Evolutionary conservation across 192 early-diverging fungal genomes (phyloP).

Genomic region (Backusella liffmaniae): DNA sequence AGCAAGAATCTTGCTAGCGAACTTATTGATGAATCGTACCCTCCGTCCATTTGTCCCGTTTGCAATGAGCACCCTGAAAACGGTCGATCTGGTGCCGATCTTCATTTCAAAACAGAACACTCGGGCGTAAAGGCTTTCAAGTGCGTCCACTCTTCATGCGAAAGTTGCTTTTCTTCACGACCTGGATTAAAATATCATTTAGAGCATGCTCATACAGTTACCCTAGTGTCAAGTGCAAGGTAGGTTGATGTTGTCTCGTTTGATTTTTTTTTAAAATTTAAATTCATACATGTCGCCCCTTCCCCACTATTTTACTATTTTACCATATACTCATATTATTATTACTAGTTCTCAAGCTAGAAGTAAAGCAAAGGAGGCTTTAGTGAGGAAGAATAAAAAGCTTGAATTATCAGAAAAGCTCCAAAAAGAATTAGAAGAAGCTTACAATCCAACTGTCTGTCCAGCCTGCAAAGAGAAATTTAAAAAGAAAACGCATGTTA

Average conservation of each 20-base stretch:
- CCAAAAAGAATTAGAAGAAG: constrained; percentile 12
- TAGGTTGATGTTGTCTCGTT: neutral
- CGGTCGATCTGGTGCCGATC: constrained; percentile 10
- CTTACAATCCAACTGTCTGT: constrained; percentile 24
- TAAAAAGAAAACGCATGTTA: constrained; percentile 31
- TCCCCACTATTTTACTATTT: neutral
- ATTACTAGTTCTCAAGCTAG: neutral
- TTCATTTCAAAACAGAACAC: constrained; percentile 14
- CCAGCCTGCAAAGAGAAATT: constrained; percentile 27
- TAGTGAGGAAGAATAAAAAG: neutral
- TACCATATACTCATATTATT: neutral
- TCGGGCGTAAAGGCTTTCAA: constrained; percentile 12
- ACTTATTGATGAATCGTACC: constrained; percentile 22
- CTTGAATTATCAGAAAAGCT: neutral
- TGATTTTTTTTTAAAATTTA: too few species aligned
- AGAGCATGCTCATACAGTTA: constrained; percentile 22
- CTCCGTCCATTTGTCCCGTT: constrained; percentile 17
- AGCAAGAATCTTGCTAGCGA: neutral
- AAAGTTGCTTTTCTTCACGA: constrained; percentile 6
- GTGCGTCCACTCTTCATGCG: constrained; percentile 14
- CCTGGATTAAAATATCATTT: constrained; percentile 21
- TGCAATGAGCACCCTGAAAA: neutral
- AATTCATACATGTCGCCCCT: too few species aligned
- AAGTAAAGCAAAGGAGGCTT: neutral
- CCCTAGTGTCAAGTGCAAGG: neutral